Conservation (phyloP, 2,329 filamentous ascomycete genomes). For the Epichloe scottii region DNA sequence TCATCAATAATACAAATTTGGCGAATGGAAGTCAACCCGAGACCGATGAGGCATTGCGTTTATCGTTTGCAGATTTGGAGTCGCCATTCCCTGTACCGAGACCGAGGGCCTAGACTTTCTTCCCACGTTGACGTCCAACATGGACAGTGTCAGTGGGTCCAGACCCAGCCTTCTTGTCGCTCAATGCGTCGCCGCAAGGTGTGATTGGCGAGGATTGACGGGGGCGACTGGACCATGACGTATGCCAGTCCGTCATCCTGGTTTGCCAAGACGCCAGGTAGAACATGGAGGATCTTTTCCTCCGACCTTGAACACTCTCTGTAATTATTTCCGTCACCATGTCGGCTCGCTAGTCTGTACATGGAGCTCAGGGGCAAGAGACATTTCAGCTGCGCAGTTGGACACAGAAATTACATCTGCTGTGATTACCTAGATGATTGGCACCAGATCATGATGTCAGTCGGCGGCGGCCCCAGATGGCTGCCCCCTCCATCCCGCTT, state of each 20-base stretch:
- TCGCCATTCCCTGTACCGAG: no score
- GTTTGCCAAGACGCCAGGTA: constrained; percentile 3
- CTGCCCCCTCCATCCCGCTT: no score
- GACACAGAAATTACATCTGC: no score
- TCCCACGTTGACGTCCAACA: not conserved
- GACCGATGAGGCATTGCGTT: not conserved
- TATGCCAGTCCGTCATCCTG: constrained; percentile 2
- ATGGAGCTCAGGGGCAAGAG: no score
- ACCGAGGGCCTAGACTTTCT: not conserved
- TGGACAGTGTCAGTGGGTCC: not conserved
- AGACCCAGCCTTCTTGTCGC: not conserved
- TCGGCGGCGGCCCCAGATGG: no score
- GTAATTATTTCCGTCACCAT: not conserved
- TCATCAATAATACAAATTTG: no score
- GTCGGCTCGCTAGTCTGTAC: not conserved
- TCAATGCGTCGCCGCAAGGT: not conserved
- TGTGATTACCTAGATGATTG: no score
- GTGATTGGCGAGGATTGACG: not conserved
- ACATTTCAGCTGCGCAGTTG: no score
- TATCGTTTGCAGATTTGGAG: not conserved
- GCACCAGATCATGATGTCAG: no score
- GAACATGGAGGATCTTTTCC: not conserved
- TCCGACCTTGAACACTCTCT: not conserved
- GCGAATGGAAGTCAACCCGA: no score
- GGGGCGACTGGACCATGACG: constrained; percentile 1